These are phyloP conservation scores for Zygosaccharomyces pseudorouxii DNA, from an alignment of 805 yeast genomes.

Conservation along the genomic window DNA sequence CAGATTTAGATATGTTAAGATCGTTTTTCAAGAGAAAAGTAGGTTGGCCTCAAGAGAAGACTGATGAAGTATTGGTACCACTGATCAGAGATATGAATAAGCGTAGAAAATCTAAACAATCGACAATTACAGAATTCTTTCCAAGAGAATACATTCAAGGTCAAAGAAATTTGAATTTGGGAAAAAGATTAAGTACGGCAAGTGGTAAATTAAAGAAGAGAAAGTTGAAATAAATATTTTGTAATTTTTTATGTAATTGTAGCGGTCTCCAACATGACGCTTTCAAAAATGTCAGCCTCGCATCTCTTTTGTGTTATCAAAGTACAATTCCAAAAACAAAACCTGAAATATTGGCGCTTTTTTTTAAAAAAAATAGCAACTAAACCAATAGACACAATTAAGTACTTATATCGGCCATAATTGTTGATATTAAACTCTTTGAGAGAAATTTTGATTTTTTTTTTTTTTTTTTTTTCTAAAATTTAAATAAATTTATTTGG, in stretches of 20 bases:
- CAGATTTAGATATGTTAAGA: slow-evolving; percentile 76
- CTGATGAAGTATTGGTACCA: slow-evolving; percentile 83
- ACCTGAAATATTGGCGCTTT: background rate
- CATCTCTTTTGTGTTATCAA: background rate
- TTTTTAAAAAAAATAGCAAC: too few relatives aligned
- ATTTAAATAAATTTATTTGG: background rate
- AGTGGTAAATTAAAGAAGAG: slow-evolving; percentile 42
- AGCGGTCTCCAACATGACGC: background rate
- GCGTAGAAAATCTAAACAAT: slow-evolving; percentile 51
- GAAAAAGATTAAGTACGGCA: slow-evolving; percentile 60
- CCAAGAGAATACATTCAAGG: slow-evolving; percentile 51
- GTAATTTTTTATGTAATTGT: background rate
- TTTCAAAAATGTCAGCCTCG: background rate
- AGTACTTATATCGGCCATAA: background rate
- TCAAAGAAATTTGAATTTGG: slow-evolving; percentile 45
- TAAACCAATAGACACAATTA: background rate
- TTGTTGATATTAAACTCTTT: background rate
- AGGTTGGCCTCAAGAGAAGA: slow-evolving; percentile 73
- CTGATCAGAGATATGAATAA: slow-evolving; percentile 73
- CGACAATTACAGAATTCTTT: slow-evolving; percentile 62
- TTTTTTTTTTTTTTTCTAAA: background rate
- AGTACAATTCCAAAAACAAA: background rate
- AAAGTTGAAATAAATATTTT: slow-evolving; percentile 12
- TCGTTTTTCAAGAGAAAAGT: slow-evolving; percentile 62
- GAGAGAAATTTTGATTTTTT: background rate